These are phyloP conservation scores for Leccinum fuscescens DNA, from an alignment of 1,284 basidiomycete species.

Conservation along the genomic window DNA sequence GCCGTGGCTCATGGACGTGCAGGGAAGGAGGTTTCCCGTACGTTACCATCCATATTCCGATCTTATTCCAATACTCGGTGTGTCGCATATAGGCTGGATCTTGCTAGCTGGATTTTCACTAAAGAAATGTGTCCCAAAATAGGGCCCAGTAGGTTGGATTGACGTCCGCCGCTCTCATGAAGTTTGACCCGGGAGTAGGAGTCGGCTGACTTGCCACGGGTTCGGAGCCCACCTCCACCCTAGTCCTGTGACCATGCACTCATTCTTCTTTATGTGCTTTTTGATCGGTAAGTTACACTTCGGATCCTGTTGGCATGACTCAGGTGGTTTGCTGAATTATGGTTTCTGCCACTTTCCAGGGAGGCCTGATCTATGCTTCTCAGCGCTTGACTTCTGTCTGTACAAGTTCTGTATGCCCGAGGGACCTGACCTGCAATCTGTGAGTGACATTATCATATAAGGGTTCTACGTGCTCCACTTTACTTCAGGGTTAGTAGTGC, in stretches of 20 bases:
- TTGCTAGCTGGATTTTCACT: not conserved
- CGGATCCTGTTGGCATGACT: not conserved
- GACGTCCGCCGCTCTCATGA: not conserved
- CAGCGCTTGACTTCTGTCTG: too few species aligned
- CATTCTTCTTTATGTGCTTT: not conserved
- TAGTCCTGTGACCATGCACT: not conserved
- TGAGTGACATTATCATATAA: not conserved
- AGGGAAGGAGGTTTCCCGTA: not conserved
- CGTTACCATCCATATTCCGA: not conserved
- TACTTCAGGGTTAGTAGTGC: slow-evolving; percentile 12
- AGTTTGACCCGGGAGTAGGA: not conserved
- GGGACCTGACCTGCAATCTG: slow-evolving; percentile 38
- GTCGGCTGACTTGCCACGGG: not conserved
- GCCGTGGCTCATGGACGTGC: too few species aligned
- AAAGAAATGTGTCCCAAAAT: not conserved
- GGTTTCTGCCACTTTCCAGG: too few species aligned
- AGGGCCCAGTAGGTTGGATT: not conserved
- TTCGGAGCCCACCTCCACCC: not conserved
- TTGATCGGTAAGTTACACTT: not conserved
- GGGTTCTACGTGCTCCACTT: not conserved
- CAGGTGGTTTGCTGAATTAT: not conserved
- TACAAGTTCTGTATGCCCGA: slow-evolving; percentile 29
- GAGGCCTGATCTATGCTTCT: too few species aligned
- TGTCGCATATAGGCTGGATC: not conserved
- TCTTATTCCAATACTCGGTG: not conserved